Evolutionary conservation across 2,329 filamentous ascomycete species (phyloP).

Genomic region (Tolypocladium cylindrosporum): DNA sequence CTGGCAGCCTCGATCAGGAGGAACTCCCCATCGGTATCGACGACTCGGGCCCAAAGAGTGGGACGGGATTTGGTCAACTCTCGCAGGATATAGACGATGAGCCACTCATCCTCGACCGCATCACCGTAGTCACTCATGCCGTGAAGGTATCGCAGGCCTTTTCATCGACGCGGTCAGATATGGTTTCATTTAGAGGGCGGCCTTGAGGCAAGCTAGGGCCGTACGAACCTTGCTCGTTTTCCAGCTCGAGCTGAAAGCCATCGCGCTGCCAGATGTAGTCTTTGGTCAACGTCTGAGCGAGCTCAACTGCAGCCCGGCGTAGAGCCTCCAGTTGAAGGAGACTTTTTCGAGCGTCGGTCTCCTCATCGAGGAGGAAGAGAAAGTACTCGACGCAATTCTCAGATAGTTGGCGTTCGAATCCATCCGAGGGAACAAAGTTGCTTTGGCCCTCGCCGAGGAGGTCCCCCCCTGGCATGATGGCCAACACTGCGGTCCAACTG

Average conservation of each 20-base stretch:
- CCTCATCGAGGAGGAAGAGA: conserved; percentile 58
- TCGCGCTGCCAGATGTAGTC: conserved; percentile 96
- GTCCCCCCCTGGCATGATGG: neutral
- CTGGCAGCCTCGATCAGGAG: conserved; percentile 89
- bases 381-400: conserved; percentile 85
- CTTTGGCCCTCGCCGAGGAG: neutral
- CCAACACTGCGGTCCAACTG: neutral
- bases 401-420: conserved; percentile 35
- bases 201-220: neutral
- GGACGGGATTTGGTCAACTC: conserved; percentile 66
- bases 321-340: conserved; percentile 60
- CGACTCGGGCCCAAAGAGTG: conserved; percentile 71
- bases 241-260: conserved; percentile 59
- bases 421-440: neutral
- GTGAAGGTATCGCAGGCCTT: conserved; percentile 47
- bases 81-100: conserved; percentile 81
- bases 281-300: conserved; percentile 56
- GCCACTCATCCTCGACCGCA: conserved; percentile 94
- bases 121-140: conserved; percentile 85
- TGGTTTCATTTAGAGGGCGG: neutral
- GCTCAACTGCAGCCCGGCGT: conserved; percentile 54
- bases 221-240: conserved; percentile 43
- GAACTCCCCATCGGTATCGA: conserved; percentile 90
- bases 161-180: neutral
- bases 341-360: conserved; percentile 42